A percentile compares a stretch with the other conserved stretches of the same genome.
Evolutionary conservation across 2,329 filamentous ascomycete genomes (phyloP).

Genomic region (Cryphonectria parasitica): DNA sequence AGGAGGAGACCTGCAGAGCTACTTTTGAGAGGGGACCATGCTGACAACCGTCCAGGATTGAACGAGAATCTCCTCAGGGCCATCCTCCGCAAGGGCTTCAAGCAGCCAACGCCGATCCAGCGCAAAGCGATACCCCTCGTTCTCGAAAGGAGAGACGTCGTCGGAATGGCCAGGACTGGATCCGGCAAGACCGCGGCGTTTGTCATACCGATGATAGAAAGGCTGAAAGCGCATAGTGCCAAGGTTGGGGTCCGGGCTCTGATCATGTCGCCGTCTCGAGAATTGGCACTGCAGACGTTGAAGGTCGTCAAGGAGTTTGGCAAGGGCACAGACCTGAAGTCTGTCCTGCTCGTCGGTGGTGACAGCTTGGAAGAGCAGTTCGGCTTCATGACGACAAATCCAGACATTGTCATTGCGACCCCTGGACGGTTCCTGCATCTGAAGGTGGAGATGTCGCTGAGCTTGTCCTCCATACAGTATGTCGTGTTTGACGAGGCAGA

Average conservation of each 20-base stretch:
- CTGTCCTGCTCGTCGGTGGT: slow-evolving; percentile 89
- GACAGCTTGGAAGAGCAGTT: slow-evolving; percentile 97
- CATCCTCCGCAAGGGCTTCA: slow-evolving; percentile 92
- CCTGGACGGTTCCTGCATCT: slow-evolving; percentile 95
- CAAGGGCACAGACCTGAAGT: slow-evolving; percentile 86
- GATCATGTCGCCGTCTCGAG: slow-evolving; percentile 89
- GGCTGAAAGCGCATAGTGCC: slow-evolving; percentile 83
- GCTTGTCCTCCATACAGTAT: slow-evolving; percentile 89
- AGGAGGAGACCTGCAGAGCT: background rate
- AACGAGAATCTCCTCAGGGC: slow-evolving; percentile 85
- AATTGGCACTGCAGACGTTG: slow-evolving; percentile 90
- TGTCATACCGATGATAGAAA: slow-evolving; percentile 97
- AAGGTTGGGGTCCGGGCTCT: slow-evolving; percentile 85
- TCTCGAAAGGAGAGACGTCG: slow-evolving; percentile 89
- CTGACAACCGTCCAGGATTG: slow-evolving; percentile 56
- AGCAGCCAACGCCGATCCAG: slow-evolving; percentile 95
- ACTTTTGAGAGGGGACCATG: background rate
- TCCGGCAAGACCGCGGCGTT: slow-evolving; percentile 98
- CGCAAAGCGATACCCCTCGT: slow-evolving; percentile 94
- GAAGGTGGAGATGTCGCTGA: slow-evolving; percentile 93
- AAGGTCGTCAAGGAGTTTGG: slow-evolving; percentile 96
- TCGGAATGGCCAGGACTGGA: slow-evolving; percentile 98
- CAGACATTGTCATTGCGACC: slow-evolving; percentile 96
- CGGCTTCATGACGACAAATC: slow-evolving; percentile 87
- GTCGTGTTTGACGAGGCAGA: slow-evolving; percentile 98